Evolutionary conservation across 129 eudicot species (phyloP), one percentile per base, ranked within the genome.

Genomic region (Centrapalus pauciflorus): DNA sequence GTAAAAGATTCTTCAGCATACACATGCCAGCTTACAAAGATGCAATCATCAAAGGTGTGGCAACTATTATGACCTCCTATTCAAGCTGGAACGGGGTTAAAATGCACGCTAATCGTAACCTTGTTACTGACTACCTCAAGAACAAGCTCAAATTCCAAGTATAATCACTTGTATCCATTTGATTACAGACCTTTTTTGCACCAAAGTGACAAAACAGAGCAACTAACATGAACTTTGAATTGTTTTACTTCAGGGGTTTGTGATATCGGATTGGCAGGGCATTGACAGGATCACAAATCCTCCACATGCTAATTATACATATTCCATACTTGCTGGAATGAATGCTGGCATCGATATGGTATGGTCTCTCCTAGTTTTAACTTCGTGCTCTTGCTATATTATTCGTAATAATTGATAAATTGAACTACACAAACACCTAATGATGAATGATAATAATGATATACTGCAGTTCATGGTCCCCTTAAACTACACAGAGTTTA

Each of bases 261-360:
- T 89, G 38, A 89, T 89, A 67, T 75, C 96, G 52, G 96, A 89
- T 71, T 83, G 81, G 74, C 29, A 68, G 50, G 96, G 94, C 0
- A 71, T 89, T 8, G 96, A 89, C 49, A 59, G 65, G 78, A 77
- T 89, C 46, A 89, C 96, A 19, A 23, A 76, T 46, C 87, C 90
- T 12, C 64, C 73, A 23, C 87, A 83, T 64, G 76, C 70, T 28
- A 85, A 89, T 71, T 89, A 85, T 64, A 89, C 87, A 27, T 85
- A 78, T 34, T 89, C 94, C 5, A 80, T 89, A 65, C 40, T 73
- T 29, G 72, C 87, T 38, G 85, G 89, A 48, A 62, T 85, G 51
- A 56, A 72, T 55, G 89, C 94, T 46, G 94, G 90, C 80, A 84
- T 87, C 68, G 95, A 87, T 82, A 87, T 84, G 90, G 95, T 87